Conservation (phyloP, 139 green algal genomes). For the Micromonas pusilla region DNA sequence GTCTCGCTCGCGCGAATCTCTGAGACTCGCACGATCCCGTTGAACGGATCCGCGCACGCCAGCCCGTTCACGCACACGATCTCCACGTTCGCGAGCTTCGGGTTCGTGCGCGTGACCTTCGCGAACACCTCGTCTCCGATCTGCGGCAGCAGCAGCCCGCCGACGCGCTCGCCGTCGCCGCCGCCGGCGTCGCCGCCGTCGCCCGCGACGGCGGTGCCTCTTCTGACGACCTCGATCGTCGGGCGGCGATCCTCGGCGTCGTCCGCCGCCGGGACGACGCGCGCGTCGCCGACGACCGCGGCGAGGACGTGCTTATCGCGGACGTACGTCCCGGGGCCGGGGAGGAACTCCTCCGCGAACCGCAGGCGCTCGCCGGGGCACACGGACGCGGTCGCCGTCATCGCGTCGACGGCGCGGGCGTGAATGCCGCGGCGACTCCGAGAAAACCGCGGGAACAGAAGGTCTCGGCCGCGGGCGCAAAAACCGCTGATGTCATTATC, state of each 20-base stretch:
- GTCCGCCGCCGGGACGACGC: background rate
- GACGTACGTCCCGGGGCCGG: background rate
- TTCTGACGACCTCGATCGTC: background rate
- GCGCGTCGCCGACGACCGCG: background rate
- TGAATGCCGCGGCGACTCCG: no score
- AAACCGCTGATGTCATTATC: background rate
- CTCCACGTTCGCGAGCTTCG: background rate
- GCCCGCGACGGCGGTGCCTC: no score
- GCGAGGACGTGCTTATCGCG: background rate
- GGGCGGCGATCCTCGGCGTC: background rate
- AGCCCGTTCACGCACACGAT: conserved; percentile 1
- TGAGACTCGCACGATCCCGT: conserved; percentile 20
- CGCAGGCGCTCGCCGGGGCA: background rate
- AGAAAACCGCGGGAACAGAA: background rate
- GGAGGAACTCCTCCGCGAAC: background rate
- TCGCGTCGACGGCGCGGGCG: no score
- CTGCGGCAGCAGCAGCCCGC: background rate
- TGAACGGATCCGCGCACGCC: background rate
- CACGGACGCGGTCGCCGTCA: background rate
- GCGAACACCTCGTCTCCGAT: conserved; percentile 7
- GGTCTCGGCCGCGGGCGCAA: background rate
- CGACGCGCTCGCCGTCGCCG: no score
- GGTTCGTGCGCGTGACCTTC: background rate
- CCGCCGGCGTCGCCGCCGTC: background rate
- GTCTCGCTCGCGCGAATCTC: conserved; percentile 67